These are phyloP conservation scores for Aquanectria penicillioides DNA, from an alignment of 2,329 filamentous ascomycete species.

Conservation along the genomic window DNA sequence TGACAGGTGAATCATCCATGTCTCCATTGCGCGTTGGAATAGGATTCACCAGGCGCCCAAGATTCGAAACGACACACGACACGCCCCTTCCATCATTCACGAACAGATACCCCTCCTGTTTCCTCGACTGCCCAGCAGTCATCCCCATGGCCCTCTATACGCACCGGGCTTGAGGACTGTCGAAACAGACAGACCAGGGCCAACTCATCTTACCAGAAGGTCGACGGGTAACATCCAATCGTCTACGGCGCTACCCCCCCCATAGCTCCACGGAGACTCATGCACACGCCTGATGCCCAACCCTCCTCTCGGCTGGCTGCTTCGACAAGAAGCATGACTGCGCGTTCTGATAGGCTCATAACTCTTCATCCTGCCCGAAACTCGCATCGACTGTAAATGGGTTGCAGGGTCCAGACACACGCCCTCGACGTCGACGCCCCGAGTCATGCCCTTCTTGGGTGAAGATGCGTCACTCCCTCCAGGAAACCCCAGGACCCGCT, in stretches of 20 bases:
- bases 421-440: constrained; percentile 8
- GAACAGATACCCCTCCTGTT: constrained; percentile 20
- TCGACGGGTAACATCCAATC: constrained; percentile 27
- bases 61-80: neutral
- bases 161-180: too few relatives aligned
- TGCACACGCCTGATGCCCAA: constrained; percentile 39
- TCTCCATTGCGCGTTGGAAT: constrained; percentile 13
- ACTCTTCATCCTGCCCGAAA: constrained; percentile 7
- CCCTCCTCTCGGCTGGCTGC: constrained; percentile 26
- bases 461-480: constrained; percentile 19
- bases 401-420: constrained; percentile 2
- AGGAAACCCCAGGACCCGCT: constrained; percentile 18
- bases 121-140: constrained; percentile 6
- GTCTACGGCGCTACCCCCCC: constrained; percentile 13
- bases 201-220: constrained; percentile 25
- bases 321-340: constrained; percentile 14
- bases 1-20: constrained; percentile 17
- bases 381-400: constrained; percentile 7
- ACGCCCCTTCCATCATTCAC: constrained; percentile 13
- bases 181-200: constrained; percentile 20
- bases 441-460: constrained; percentile 23
- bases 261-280: constrained; percentile 26
- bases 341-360: constrained; percentile 18
- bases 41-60: constrained; percentile 19
- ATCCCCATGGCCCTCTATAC: too few relatives aligned